Conservation (phyloP, 2,329 filamentous ascomycete genomes). For the Claviceps humidiphila region DNA sequence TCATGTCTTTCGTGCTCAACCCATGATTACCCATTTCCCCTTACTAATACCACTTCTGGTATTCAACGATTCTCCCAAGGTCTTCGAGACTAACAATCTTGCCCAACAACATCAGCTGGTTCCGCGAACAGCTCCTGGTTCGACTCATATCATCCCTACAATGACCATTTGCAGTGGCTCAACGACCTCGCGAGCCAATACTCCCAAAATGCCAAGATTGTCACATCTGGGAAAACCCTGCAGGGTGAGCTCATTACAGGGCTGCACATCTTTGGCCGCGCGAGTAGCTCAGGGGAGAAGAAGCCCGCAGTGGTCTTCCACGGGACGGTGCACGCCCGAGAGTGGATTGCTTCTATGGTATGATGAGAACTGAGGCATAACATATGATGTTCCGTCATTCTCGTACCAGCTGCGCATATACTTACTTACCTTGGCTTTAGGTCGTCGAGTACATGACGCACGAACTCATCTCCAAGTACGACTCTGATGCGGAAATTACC, state of each 20-base stretch:
- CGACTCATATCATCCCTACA: conserved; percentile 37
- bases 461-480: conserved; percentile 34
- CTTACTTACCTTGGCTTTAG: neutral
- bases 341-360: conserved; percentile 46
- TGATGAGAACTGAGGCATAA: neutral
- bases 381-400: no score
- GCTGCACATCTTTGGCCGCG: conserved; percentile 39
- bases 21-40: no score
- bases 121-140: conserved; percentile 31
- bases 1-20: neutral
- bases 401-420: neutral
- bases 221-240: conserved; percentile 33
- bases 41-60: no score
- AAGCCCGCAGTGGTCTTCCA: conserved; percentile 44
- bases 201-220: conserved; percentile 31
- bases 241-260: conserved; percentile 46
- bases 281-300: conserved; percentile 18
- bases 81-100: no score
- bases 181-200: conserved; percentile 28
- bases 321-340: conserved; percentile 44
- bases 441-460: conserved; percentile 38
- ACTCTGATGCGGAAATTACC: conserved; percentile 21
- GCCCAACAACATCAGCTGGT: conserved; percentile 7
- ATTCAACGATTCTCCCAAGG: no score
- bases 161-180: conserved; percentile 37